These are phyloP conservation scores for Leishmania amazonensis DNA, from an alignment of 208 protist genomes.

Conservation along the genomic window DNA sequence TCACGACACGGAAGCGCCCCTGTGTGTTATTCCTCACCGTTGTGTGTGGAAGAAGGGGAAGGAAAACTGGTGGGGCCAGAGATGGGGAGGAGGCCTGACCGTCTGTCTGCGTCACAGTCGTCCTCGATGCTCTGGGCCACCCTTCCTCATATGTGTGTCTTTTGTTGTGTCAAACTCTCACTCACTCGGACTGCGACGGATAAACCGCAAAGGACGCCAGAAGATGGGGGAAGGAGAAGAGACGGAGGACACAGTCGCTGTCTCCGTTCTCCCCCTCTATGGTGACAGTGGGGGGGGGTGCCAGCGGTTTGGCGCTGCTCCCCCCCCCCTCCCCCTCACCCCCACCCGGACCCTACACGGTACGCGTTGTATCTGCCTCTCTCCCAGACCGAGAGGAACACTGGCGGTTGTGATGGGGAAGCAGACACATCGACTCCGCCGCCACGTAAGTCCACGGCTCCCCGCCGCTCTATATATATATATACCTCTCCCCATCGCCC, in stretches of 20 bases:
- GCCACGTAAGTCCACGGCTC: background rate
- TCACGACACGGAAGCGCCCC: conserved; percentile 33
- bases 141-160: background rate
- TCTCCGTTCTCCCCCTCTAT: background rate
- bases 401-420: background rate
- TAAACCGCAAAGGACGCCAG: background rate
- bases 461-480: background rate
- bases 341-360: background rate
- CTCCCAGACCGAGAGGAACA: background rate
- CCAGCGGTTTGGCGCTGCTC: background rate
- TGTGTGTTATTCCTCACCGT: background rate
- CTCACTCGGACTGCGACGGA: background rate
- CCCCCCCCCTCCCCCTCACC: no score
- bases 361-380: background rate
- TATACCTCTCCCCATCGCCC: background rate
- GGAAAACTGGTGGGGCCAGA: background rate
- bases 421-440: background rate
- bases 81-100: background rate
- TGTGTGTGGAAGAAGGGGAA: background rate
- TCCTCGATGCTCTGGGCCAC: no score
- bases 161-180: background rate
- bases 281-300: background rate
- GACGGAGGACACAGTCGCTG: background rate
- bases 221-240: background rate
- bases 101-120: background rate